These are phyloP conservation scores for Fusarium sp. DNA, from an alignment of 2,329 filamentous ascomycete genomes.

Conservation along the genomic window DNA sequence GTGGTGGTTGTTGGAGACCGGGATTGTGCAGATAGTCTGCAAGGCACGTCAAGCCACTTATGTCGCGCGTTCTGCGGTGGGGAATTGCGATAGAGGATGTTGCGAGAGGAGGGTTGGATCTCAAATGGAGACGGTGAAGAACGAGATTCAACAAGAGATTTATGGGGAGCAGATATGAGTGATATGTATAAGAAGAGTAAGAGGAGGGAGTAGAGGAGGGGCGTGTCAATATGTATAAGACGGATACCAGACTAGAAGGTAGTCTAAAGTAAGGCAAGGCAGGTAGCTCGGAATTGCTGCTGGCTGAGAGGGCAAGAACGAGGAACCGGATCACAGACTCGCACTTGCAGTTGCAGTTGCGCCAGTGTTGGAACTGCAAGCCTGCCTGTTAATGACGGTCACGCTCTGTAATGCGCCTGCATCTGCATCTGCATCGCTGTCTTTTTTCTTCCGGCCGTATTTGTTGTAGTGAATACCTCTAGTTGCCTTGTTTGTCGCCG, in stretches of 20 bases:
- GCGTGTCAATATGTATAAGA: constrained; percentile 33
- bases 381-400: constrained; percentile 19
- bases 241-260: constrained; percentile 10
- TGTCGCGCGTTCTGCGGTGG: constrained; percentile 42
- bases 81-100: constrained; percentile 7
- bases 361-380: constrained; percentile 25
- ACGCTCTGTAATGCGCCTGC: constrained; percentile 28
- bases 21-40: constrained; percentile 45
- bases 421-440: constrained; percentile 19
- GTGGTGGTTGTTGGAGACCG: constrained; percentile 39
- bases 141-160: constrained; percentile 19
- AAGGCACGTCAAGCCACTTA: constrained; percentile 46
- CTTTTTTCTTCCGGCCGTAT: constrained; percentile 23
- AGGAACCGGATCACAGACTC: constrained; percentile 18
- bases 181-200: constrained; percentile 23
- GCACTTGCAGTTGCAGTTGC: constrained; percentile 24
- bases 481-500: constrained; percentile 16
- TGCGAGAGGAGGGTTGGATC: constrained; percentile 14
- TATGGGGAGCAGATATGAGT: constrained; percentile 18
- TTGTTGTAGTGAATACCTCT: constrained; percentile 12
- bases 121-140: constrained; percentile 22
- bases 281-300: constrained; percentile 19
- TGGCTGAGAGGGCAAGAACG: constrained; percentile 14
- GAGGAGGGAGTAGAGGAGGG: constrained; percentile 12
- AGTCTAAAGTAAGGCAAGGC: constrained; percentile 4